A percentile compares a stretch with the other conserved stretches of the same genome.
phyloP scores from a whole-genome alignment of 2,329 filamentous ascomycete genomes.

The Fusarium xyrophilum region DNA sequence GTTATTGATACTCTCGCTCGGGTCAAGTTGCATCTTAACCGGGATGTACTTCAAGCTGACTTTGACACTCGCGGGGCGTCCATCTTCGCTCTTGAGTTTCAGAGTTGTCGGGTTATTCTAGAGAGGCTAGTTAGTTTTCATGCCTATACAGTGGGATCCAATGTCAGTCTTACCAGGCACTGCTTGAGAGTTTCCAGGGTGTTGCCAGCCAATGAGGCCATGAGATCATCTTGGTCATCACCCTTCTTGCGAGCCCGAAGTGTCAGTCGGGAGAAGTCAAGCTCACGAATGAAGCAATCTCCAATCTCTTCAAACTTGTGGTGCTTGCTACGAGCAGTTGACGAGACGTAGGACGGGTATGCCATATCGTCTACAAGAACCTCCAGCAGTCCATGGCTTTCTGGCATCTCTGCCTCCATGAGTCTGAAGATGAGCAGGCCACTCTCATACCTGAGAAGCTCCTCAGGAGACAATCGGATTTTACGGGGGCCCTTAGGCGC shows the following conservation, averaged over 20 bases:
- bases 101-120: constrained; percentile 90
- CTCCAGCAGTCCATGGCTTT: constrained; percentile 79
- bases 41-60: constrained; percentile 96
- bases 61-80: constrained; percentile 74
- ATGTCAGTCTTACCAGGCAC: constrained; percentile 70
- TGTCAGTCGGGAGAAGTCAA: constrained; percentile 95
- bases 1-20: constrained; percentile 98
- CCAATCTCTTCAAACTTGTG: constrained; percentile 89
- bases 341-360: constrained; percentile 86
- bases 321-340: constrained; percentile 71
- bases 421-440: constrained; percentile 95
- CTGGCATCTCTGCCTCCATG: constrained; percentile 84
- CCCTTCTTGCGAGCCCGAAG: constrained; percentile 83
- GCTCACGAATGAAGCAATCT: constrained; percentile 92
- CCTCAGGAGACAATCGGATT: constrained; percentile 77
- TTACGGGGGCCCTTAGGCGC: constrained; percentile 70
- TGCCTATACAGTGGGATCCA: not conserved
- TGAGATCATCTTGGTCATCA: constrained; percentile 76
- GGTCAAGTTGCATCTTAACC: constrained; percentile 90
- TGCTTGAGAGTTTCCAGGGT: constrained; percentile 88
- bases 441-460: constrained; percentile 85
- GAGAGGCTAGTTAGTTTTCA: not conserved
- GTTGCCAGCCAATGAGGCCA: constrained; percentile 83
- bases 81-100: constrained; percentile 78
- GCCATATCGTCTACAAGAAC: constrained; percentile 94